Evolutionary conservation across 352 stramenopile species (phyloP), one percentile per base, ranked within the genome.

Genomic region (Phytophthora sojae): DNA sequence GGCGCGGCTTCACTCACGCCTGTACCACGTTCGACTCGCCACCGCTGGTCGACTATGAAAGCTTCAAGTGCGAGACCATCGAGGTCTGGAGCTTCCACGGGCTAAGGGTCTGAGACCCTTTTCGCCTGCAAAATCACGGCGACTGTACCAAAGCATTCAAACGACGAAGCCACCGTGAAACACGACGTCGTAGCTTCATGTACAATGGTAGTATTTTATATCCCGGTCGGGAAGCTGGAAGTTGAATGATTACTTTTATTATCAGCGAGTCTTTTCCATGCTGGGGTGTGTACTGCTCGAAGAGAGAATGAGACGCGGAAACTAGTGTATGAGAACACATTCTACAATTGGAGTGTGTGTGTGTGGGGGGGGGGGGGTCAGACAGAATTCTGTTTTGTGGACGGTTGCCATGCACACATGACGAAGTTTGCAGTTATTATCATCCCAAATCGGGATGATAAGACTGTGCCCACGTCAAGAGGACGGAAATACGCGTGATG

Each of bases 71-170:
- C 61, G 81, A 91, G 45, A 80, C 76, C 30, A 64, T 90, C 35
- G 87, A 94, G 53, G 82, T 93, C 3, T 94, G 87, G 87, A 79
- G 79, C 61, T 94, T 94, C 61, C 82, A 86, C 6, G 87, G 87
- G 1, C 67, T 94, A 1, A 87, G 83, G 39, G 75, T 93, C 19
- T 93, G 73, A 79, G 7, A 17, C 15, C 25, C 39, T 25, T 11
- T 4, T 21, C 9, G 12, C n/a, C 23, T 54, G 49, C 37, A 35
- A 44, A 52, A 12, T 52, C 50, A 61, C 29, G 44, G 58, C 45
- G 39, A 63, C 57, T 29, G 59, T 26, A 53, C 53, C 50, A 68
- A 12, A 56, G 6, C 6, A n/a, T 51, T 57, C 25, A 21, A 60
- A 75, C 59, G 51, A 57, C 53, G 50, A 61, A 64, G 35, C 42